These are phyloP conservation scores for Zygnema circumcarinatum DNA, from an alignment of 139 green algal genomes.

Conservation along the genomic window DNA sequence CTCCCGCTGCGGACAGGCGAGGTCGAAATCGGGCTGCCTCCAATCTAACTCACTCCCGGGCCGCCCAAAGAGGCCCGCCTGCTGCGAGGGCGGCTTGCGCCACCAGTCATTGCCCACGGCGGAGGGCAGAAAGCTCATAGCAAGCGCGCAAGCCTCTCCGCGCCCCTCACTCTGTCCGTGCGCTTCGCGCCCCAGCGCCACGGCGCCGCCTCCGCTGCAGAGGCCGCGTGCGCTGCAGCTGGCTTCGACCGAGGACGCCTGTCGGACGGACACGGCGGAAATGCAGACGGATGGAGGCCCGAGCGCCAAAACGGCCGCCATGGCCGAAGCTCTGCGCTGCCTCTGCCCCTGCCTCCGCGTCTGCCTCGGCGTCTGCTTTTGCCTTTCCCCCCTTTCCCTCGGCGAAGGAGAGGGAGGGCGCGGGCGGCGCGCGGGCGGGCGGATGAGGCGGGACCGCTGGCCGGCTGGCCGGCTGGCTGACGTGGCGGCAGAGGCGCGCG, in stretches of 20 bases:
- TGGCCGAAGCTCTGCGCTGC: too few relatives aligned
- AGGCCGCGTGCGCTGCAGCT: background rate
- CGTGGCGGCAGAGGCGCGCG: too few relatives aligned
- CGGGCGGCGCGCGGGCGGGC: too few relatives aligned
- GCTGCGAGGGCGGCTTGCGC: background rate
- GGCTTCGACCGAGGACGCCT: background rate
- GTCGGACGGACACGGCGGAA: background rate
- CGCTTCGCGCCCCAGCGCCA: too few relatives aligned
- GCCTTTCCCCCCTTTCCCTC: too few relatives aligned
- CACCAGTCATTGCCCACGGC: background rate
- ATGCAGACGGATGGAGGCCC: background rate
- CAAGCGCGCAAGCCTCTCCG: background rate
- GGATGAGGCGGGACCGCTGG: too few relatives aligned
- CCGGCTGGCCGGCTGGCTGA: too few relatives aligned
- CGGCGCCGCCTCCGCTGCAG: too few relatives aligned
- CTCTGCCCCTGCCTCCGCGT: too few relatives aligned
- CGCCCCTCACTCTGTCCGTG: too few relatives aligned
- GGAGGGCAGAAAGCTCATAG: background rate
- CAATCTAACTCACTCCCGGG: background rate
- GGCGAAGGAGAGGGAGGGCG: too few relatives aligned
- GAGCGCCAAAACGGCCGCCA: background rate
- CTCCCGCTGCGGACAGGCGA: background rate
- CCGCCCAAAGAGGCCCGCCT: background rate
- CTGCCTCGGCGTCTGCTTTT: too few relatives aligned
- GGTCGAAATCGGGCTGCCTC: background rate